Base-by-base conservation (phyloP, 2,329 filamentous ascomycete species). In the Xenoacremonium recifei region DNA sequence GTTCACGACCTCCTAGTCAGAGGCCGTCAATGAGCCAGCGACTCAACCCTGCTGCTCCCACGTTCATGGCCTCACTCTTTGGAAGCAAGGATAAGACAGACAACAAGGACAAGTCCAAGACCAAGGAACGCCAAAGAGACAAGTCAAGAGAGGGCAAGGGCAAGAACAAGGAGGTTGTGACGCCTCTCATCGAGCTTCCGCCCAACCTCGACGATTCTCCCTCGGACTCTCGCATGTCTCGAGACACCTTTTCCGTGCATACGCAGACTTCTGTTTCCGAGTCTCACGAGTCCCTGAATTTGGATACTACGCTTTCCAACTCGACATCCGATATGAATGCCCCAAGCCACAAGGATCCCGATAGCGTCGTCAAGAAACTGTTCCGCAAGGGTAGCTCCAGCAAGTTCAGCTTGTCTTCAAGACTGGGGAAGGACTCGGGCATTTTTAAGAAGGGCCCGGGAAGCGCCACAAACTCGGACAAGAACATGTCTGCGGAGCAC, bases 1-100 rank as follows among this genome's bases (percentile, higher is more conserved):
- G 92, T 18, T 95, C 89, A 35, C 82, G 84, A 3, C 89, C 86
- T 3, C 68, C 70, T 4, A 63, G 60, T 6, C 50, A 61, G 6
- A 54, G 67, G 29, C 71, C 63, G 13, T 63, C 59, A 63, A 77
- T 57, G 71, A 84, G 60, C 64, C 82, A 63, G 68, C 83, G 66
- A 56, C 75, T 97, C 20, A 97, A 99, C 57, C 93, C 93, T 6
- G 80, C 88, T 6, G 93, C 92, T 1, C 91, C 91, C 7, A 88
- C 86, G 1, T 97, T 97, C 62, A 92, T 86, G 66, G 84, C 77
- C 9, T 77, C 83, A 27, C 80, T 93, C 44, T 79, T 82, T 54
- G 72, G 75, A 10, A 19, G 12, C 13, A 66, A 54, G 47, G 66
- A 48, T 62, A 64, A 67, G 54, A 63, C 68, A 4, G 68, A 66